phyloP scores from a whole-genome alignment of 306 rosid species.

The Oxytropis ochrocephala region DNA sequence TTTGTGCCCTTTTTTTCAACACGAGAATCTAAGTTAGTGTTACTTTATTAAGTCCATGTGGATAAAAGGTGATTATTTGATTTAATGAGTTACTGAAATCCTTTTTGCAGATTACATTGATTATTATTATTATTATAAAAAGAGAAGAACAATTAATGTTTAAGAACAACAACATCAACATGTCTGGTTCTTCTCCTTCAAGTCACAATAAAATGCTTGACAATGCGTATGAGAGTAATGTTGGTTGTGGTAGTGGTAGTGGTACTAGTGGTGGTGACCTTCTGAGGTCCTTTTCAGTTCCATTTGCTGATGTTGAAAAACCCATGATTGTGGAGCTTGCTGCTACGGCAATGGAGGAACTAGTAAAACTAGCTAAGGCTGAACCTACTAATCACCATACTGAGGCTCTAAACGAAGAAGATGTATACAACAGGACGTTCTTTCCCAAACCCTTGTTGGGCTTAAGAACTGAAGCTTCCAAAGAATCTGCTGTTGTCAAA shows the following conservation, averaged over 20 bases:
- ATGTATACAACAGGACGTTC: constrained; percentile 58
- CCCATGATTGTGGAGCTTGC: constrained; percentile 84
- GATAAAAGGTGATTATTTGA: no score
- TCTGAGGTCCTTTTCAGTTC: constrained; percentile 41
- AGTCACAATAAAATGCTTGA: not conserved
- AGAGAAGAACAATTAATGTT: not conserved
- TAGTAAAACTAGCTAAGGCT: constrained; percentile 52
- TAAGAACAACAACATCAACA: not conserved
- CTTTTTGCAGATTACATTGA: constrained; percentile 13
- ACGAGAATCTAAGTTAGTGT: no score
- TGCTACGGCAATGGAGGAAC: constrained; percentile 89
- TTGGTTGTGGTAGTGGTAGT: no score
- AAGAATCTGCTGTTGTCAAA: constrained; percentile 63
- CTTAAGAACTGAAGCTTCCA: constrained; percentile 66
- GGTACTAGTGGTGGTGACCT: constrained; percentile 54
- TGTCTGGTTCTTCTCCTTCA: not conserved
- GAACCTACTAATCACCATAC: constrained; percentile 19
- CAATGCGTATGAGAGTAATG: not conserved
- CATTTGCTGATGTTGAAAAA: constrained; percentile 51
- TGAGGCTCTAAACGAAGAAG: constrained; percentile 64
- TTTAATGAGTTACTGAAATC: not conserved
- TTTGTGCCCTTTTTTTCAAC: no score
- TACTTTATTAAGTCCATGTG: not conserved
- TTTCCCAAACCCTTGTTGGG: constrained; percentile 72
- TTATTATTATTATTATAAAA: no score